Base-by-base conservation (phyloP, 257 asterid genomes). In the Nicotiana undulata region DNA sequence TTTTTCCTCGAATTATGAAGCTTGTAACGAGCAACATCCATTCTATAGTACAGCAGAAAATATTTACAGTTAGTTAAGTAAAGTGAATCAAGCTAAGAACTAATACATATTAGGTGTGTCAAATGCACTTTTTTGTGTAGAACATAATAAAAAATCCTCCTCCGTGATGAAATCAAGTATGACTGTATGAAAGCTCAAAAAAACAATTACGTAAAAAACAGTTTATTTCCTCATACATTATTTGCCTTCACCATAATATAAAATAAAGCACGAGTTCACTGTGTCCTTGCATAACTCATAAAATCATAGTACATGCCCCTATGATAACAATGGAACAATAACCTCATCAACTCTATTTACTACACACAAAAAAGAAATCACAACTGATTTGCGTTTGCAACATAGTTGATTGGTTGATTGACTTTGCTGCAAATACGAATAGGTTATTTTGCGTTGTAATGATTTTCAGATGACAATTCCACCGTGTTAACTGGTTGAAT, bases 11-110 rank as follows among this genome's bases (percentile, higher is more conserved):
- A 79, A 86, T 86, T 88, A 77, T 68, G 84, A 85, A 85, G 93
- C 88, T 92, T 96, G 91, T 94, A 96, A 10, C 95, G 97, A 55
- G 99, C 97, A 85, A 96, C 88, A 91, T 96, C 97, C 97, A 92
- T 91, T 85, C 99, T 96, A 93, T 90, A 96, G 53, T 82, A 81
- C 11, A 84, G 68, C 49, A 40, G 51, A 60, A 20, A 26, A 80
- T 32, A 46, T 63, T 49, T 56, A 79, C n/a, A 79, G 63, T 79
- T 64, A 79, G 20, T 59, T 51, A 76, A 76, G 75, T 52, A 37
- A 68, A 6, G 77, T 22, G n/a, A 34, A 58, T 24, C 75, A 40
- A 44, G 26, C 18, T 58, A 32, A 81, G 70, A 44, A 44, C 77
- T 12, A 70, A 44, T 12, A 12, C 59, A 22, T 12, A 70, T 70